A percentile compares a stretch with the other conserved stretches of the same genome.
Evolutionary conservation across 2,329 filamentous ascomycete species (phyloP).

Genomic region (Aspergillus sp.): DNA sequence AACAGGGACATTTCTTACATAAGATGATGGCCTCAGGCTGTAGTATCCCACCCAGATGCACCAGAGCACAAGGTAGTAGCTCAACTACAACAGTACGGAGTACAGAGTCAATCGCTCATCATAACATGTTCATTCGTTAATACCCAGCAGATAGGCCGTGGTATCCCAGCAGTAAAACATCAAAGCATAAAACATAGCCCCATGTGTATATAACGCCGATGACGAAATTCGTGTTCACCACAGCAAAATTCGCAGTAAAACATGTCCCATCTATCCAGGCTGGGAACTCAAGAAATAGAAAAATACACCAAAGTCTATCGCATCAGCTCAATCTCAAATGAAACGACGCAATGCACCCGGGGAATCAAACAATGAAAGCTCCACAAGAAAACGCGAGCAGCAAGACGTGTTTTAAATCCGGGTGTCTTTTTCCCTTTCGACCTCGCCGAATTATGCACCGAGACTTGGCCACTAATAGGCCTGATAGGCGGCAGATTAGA

Average conservation of each 20-base stretch:
- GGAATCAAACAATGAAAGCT: not conserved
- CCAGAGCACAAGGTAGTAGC: no score
- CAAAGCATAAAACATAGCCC: conserved; percentile 8
- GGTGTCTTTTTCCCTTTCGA: not conserved
- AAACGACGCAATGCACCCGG: conserved; percentile 15
- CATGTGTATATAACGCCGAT: conserved; percentile 18
- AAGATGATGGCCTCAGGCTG: no score
- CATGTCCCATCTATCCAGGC: conserved; percentile 10
- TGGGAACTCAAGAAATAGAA: conserved; percentile 7
- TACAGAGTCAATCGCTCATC: not conserved
- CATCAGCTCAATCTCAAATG: conserved; percentile 8
- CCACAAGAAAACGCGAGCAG: no score
- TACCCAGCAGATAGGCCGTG: not conserved
- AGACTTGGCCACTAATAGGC: not conserved
- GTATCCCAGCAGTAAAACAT: not conserved
- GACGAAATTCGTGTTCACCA: conserved; percentile 2
- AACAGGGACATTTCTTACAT: not conserved
- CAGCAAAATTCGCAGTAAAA: conserved; percentile 8
- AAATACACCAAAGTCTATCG: conserved; percentile 12
- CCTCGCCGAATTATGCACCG: not conserved
- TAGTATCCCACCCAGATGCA: no score
- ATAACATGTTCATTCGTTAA: not conserved
- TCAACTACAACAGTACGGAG: no score
- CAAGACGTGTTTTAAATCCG: not conserved
- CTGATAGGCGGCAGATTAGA: conserved; percentile 37